These are phyloP conservation scores for Urostyla sp. DNA, from an alignment of 73 alveolate genomes.

Conservation along the genomic window DNA sequence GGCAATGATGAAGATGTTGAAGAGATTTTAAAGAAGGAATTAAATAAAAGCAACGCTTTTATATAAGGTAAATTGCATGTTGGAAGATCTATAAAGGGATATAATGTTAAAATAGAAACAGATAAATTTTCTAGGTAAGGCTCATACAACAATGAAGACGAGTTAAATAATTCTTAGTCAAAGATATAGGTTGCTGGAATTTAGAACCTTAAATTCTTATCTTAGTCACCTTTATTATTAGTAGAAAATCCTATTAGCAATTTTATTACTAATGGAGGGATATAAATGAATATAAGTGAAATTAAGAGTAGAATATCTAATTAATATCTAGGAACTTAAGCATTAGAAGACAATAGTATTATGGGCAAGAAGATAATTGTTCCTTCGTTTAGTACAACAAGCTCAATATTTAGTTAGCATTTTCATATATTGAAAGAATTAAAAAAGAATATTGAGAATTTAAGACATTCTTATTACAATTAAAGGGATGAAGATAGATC, in stretches of 20 bases:
- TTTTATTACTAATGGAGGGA: background rate
- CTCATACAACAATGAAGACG: background rate
- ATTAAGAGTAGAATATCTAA: background rate
- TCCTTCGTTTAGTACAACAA: constrained; percentile 65
- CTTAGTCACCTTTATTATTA: background rate
- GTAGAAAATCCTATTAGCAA: background rate
- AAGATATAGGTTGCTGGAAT: constrained; percentile 3
- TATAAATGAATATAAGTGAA: constrained; percentile 7
- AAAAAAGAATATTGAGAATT: constrained; percentile 60
- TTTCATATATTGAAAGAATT: constrained; percentile 65
- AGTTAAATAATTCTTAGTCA: background rate
- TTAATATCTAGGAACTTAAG: background rate
- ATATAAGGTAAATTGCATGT: background rate
- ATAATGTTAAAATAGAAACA: constrained; percentile 3
- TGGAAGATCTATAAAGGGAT: background rate
- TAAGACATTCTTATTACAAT: constrained; percentile 34
- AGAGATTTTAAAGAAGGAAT: constrained; percentile 28
- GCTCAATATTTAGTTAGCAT: constrained; percentile 65
- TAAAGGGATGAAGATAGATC: constrained; percentile 64
- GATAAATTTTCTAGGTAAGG: background rate
- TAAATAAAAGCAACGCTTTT: background rate
- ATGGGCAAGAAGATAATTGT: constrained; percentile 47
- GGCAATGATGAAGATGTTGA: constrained; percentile 65
- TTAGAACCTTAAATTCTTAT: constrained; percentile 24
- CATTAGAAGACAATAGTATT: constrained; percentile 26